phyloP scores from a whole-genome alignment of 169 alveolate genomes.

The Eimeria falciformis region DNA sequence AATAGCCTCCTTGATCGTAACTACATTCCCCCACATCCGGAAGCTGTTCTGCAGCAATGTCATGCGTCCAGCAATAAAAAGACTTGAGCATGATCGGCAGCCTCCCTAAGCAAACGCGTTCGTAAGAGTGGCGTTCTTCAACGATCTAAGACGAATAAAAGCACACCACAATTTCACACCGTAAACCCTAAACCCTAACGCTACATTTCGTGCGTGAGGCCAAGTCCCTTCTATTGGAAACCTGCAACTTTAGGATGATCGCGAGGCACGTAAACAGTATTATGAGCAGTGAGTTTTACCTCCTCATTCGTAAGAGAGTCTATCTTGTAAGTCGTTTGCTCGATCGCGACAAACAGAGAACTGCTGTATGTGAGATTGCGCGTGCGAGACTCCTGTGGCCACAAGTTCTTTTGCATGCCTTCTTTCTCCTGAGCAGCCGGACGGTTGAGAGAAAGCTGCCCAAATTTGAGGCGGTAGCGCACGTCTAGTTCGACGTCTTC shows the following conservation, averaged over 20 bases:
- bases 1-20: slow-evolving; percentile 99
- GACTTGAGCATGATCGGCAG: slow-evolving; percentile 98
- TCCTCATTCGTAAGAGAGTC: slow-evolving; percentile 85
- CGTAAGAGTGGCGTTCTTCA: slow-evolving; percentile 84
- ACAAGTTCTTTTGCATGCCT: slow-evolving; percentile 89
- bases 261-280: no score
- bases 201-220: no score
- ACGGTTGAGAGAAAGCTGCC: slow-evolving; percentile 94
- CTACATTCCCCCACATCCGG: slow-evolving; percentile 97
- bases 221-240: no score
- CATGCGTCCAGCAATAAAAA: slow-evolving; percentile 95
- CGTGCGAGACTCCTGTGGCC: slow-evolving; percentile 98
- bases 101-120: slow-evolving; percentile 94
- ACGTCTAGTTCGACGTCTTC: slow-evolving; percentile 88
- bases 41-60: slow-evolving; percentile 91
- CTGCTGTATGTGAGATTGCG: slow-evolving; percentile 95
- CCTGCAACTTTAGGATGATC: no score
- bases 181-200: no score
- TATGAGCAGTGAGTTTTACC: slow-evolving; percentile 74
- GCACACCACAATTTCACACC: neutral
- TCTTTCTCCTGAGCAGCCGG: slow-evolving; percentile 95
- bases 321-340: slow-evolving; percentile 87
- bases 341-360: slow-evolving; percentile 90
- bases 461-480: slow-evolving; percentile 90
- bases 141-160: slow-evolving; percentile 27